These are phyloP conservation scores for Nakazawaea ernobii DNA, from an alignment of 805 yeast species.

Conservation along the genomic window DNA sequence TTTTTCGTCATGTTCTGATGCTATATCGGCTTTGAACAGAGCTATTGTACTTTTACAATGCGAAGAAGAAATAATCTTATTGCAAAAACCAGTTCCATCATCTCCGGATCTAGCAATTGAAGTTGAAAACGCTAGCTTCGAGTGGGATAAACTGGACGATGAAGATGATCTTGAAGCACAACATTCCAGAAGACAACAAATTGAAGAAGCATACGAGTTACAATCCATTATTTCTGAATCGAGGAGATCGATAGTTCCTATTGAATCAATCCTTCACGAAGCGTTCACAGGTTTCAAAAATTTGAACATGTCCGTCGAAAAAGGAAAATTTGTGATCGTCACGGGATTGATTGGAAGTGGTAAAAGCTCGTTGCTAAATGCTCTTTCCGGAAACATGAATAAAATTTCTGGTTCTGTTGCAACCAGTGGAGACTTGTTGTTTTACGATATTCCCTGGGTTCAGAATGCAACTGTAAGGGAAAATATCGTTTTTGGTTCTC, in stretches of 20 bases:
- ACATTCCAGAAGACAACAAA: not conserved
- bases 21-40: slow-evolving; percentile 51
- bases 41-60: slow-evolving; percentile 46
- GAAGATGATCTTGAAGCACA: not conserved
- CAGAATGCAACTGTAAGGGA: slow-evolving; percentile 75
- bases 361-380: slow-evolving; percentile 65
- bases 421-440: slow-evolving; percentile 45
- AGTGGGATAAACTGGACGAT: slow-evolving; percentile 49
- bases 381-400: slow-evolving; percentile 65
- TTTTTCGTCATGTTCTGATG: slow-evolving; percentile 62
- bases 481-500: slow-evolving; percentile 64
- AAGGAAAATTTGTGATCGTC: slow-evolving; percentile 58
- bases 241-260: slow-evolving; percentile 17
- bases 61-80: slow-evolving; percentile 33
- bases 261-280: slow-evolving; percentile 6
- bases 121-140: slow-evolving; percentile 45
- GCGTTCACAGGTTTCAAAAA: slow-evolving; percentile 33
- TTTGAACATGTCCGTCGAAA: slow-evolving; percentile 40
- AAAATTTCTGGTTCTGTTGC: slow-evolving; percentile 44
- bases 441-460: slow-evolving; percentile 63
- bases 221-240: not conserved
- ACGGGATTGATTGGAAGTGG: slow-evolving; percentile 79
- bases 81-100: slow-evolving; percentile 12
- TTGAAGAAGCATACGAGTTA: not conserved
- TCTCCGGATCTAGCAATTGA: slow-evolving; percentile 32